Base-by-base conservation (phyloP, 306 rosid species). In the Acacia acuminata region DNA sequence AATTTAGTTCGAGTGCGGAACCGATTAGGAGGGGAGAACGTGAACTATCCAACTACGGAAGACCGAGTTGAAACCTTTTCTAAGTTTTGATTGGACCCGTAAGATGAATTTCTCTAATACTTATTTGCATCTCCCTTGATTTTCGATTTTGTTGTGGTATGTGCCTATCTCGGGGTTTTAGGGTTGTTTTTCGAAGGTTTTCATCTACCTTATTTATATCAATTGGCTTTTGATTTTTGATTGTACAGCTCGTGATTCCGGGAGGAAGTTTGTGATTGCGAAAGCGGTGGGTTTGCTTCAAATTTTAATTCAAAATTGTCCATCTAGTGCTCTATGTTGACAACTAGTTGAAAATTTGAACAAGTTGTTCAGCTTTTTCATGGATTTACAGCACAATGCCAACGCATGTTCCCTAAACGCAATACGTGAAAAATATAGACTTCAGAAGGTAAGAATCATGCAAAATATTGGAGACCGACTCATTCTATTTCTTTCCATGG, bases 251-350 rank as follows among this genome's bases (percentile, higher is more conserved):
- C 42, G 78, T 84, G 87, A 78, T 76, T 80, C 85, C 80, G n/a
- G 73, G 75, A 71, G 79, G 60, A 70, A 51, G 32, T 73, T 71
- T 77, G 72, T 85, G 86, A 75, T 65, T 67, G 64, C 77, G n/a
- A n/a, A n/a, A n/a, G n/a, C n/a, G n/a, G n/a, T n/a, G n/a, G n/a
- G n/a, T n/a, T n/a, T n/a, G n/a, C 81, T 78, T 85, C 80, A 34
- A 86, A 87, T 84, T 83, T 63, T 76, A 56, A 85, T 81, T 84
- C 89, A n/a, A 84, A 79, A 86, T 82, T 84, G 83, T 74, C 79
- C 69, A 14, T 79, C 78, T 69, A 71, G 88, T 65, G 87, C 79
- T 80, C 69, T 85, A 78, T 92, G 92, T 71, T 84, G 86, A 85
- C 77, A 86, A 86, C n/a, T n/a, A n/a, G n/a, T n/a, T n/a, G n/a